phyloP scores from a whole-genome alignment of 805 yeast species.

The Wickerhamiella spandovensis region DNA sequence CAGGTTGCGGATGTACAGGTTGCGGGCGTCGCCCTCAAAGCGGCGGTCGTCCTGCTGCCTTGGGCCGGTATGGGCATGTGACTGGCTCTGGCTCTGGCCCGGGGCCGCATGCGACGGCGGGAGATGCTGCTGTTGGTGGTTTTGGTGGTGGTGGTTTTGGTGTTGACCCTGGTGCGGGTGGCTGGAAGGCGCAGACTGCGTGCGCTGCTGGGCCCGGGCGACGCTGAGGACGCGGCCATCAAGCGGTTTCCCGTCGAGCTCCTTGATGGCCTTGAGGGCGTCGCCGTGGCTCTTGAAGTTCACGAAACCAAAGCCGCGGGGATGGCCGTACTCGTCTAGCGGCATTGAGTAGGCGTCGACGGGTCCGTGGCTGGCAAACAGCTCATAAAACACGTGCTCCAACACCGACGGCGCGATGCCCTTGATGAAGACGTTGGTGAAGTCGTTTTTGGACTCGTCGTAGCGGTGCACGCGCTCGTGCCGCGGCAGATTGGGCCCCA shows the following conservation, averaged over 20 bases:
- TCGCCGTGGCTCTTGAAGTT: conserved; percentile 31
- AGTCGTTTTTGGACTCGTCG: conserved; percentile 34
- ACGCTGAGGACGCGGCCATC: conserved; percentile 27
- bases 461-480: conserved; percentile 42
- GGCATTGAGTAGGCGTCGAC: conserved; percentile 46
- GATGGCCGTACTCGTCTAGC: conserved; percentile 20
- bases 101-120: too few species aligned
- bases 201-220: conserved; percentile 31
- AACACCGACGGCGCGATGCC: conserved; percentile 32
- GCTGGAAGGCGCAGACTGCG: neutral
- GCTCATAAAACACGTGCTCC: conserved; percentile 28
- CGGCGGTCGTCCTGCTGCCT: neutral
- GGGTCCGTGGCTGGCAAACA: conserved; percentile 35
- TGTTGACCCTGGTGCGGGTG: neutral
- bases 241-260: conserved; percentile 33
- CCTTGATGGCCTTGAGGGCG: conserved; percentile 35
- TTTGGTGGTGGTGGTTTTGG: neutral
- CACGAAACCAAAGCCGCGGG: conserved; percentile 47
- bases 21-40: conserved; percentile 40
- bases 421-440: conserved; percentile 41
- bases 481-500: conserved; percentile 53
- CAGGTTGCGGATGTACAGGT: conserved; percentile 56
- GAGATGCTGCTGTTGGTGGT: too few species aligned
- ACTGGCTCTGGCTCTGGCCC: neutral
- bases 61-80: conserved; percentile 26